Percentiles rank a stretch among this genome's conserved stretches.
phyloP scores from a whole-genome alignment of 805 yeast species.

The Metschnikowia kofuensis region DNA sequence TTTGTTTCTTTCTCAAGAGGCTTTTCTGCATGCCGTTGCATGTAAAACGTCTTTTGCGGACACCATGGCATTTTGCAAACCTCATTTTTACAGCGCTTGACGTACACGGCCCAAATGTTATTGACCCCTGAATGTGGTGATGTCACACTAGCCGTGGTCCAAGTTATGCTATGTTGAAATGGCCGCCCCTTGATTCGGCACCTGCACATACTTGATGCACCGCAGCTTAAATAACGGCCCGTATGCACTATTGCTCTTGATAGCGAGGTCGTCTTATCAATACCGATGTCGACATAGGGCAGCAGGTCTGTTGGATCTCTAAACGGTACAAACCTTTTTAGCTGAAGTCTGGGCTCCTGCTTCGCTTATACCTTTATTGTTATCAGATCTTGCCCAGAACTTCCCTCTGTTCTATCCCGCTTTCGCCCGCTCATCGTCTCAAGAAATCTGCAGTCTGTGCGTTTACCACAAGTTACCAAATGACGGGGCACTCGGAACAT shows the following conservation, averaged over 20 bases:
- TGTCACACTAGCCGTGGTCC: neutral
- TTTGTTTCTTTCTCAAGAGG: too few species aligned
- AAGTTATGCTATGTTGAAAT: neutral
- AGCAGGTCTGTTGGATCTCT: neutral
- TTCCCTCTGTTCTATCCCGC: too few species aligned
- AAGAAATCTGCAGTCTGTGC: neutral
- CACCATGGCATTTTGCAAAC: too few species aligned
- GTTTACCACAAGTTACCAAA: neutral
- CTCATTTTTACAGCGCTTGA: too few species aligned
- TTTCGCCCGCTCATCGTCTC: neutral
- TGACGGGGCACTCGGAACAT: constrained; percentile 1
- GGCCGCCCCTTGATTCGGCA: neutral
- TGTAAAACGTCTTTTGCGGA: too few species aligned
- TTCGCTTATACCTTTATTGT: too few species aligned
- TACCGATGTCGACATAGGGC: constrained; percentile 4
- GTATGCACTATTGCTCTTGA: constrained; percentile 8
- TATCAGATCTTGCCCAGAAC: too few species aligned
- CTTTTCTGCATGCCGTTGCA: too few species aligned
- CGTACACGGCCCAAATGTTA: too few species aligned
- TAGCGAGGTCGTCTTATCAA: constrained; percentile 8
- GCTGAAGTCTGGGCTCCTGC: too few species aligned
- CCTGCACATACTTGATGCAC: constrained; percentile 1
- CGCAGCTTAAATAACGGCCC: neutral
- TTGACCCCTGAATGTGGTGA: neutral
- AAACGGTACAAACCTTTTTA: too few species aligned